These are phyloP conservation scores for Gracilaria caudata DNA, from an alignment of 23 red algal genomes.

Conservation along the genomic window DNA sequence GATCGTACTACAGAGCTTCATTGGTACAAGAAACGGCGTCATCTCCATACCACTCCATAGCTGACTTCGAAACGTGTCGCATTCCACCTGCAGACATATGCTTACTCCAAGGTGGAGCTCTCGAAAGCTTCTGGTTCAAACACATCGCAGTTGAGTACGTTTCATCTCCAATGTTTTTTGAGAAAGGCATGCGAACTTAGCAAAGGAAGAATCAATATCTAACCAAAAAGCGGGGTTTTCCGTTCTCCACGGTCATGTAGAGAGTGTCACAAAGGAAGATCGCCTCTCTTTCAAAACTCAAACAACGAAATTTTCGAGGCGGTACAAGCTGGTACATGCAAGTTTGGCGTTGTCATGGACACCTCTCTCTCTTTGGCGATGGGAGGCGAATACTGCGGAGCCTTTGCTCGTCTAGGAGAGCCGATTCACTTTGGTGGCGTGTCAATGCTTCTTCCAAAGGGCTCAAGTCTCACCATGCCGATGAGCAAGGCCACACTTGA, in stretches of 20 bases:
- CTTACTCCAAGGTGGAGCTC: slow-evolving; percentile 12
- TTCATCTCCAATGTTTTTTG: no score
- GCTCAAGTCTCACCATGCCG: background rate
- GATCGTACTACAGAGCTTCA: slow-evolving; percentile 3
- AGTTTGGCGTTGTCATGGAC: background rate
- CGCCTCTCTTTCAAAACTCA: background rate
- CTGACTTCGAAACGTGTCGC: slow-evolving; percentile 30
- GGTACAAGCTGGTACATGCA: background rate
- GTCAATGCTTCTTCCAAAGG: background rate
- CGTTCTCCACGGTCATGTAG: background rate
- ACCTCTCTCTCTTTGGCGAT: background rate
- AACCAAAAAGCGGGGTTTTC: background rate
- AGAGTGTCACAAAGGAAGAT: background rate
- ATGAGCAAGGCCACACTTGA: slow-evolving; percentile 1
- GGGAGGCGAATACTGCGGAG: background rate
- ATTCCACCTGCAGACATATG: slow-evolving; percentile 29
- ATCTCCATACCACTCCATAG: background rate
- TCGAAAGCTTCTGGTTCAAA: slow-evolving; percentile 26
- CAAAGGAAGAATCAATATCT: background rate
- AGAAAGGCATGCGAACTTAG: no score
- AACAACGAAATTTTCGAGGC: background rate
- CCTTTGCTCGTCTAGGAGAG: background rate
- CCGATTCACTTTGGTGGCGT: background rate
- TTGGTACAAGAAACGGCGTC: slow-evolving; percentile 36
- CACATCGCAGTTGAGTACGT: background rate